These are phyloP conservation scores for Sugiyamaella xylanicola DNA, from an alignment of 1,139 yeast species.

Conservation along the genomic window DNA sequence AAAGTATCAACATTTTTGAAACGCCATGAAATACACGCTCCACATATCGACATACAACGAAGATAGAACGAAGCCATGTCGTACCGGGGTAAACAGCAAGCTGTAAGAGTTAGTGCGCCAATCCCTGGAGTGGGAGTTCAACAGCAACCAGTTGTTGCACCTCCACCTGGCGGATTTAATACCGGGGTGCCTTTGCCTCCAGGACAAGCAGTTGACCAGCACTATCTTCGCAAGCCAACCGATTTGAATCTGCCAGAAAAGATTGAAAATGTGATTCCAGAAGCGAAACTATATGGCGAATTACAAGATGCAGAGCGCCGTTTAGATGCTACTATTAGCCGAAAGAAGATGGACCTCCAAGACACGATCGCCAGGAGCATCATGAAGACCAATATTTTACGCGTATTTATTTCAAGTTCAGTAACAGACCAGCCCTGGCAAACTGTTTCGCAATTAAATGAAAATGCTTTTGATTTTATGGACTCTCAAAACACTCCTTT, in stretches of 20 bases:
- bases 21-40: too few relatives aligned
- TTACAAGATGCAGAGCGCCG: conserved; percentile 76
- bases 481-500: conserved; percentile 46
- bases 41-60: background rate
- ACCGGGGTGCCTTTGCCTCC: conserved; percentile 4
- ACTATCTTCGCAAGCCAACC: conserved; percentile 54
- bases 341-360: conserved; percentile 84
- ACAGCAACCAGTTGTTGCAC: background rate
- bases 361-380: conserved; percentile 55
- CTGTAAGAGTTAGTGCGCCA: conserved; percentile 1
- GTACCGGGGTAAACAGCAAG: conserved; percentile 10
- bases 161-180: conserved; percentile 2
- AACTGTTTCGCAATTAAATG: conserved; percentile 39
- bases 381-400: conserved; percentile 57
- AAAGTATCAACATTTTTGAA: too few relatives aligned
- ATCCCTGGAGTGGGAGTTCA: background rate
- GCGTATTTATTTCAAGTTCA: conserved; percentile 82
- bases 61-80: conserved; percentile 2
- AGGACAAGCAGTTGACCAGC: conserved; percentile 12
- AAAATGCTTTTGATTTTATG: conserved; percentile 43
- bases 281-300: conserved; percentile 67
- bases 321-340: conserved; percentile 76
- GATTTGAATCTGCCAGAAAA: conserved; percentile 67
- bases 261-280: conserved; percentile 67
- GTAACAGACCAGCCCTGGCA: conserved; percentile 95